Evolutionary conservation across 805 yeast genomes (phyloP).

Genomic region (Lachancea meyersii): DNA sequence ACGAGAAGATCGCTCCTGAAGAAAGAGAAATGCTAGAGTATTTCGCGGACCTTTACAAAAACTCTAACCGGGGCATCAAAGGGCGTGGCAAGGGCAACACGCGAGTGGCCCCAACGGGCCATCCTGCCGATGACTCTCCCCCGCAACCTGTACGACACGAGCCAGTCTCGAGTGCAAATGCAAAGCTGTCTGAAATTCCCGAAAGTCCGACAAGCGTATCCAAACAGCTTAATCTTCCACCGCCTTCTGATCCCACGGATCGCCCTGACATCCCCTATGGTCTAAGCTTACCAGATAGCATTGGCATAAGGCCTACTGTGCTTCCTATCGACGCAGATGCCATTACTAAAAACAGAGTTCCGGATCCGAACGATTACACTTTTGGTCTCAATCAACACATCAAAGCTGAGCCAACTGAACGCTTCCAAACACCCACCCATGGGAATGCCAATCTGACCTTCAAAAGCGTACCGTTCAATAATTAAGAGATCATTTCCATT

Average conservation of each 20-base stretch:
- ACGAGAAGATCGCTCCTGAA: slow-evolving; percentile 44
- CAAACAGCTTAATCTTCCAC: slow-evolving; percentile 14
- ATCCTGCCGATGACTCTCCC: background rate
- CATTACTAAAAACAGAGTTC: slow-evolving; percentile 9
- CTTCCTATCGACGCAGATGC: slow-evolving; percentile 8
- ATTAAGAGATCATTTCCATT: background rate
- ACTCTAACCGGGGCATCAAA: slow-evolving; percentile 83
- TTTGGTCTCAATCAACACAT: slow-evolving; percentile 18
- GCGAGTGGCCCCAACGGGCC: slow-evolving; percentile 1
- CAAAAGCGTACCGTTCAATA: slow-evolving; percentile 5
- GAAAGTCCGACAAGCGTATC: slow-evolving; percentile 12
- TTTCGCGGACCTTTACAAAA: slow-evolving; percentile 76
- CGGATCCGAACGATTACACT: slow-evolving; percentile 16
- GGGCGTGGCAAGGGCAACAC: slow-evolving; percentile 68
- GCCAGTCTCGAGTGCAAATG: background rate
- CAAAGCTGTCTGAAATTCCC: background rate
- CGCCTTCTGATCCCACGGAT: slow-evolving; percentile 5
- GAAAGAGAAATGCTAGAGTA: slow-evolving; percentile 70
- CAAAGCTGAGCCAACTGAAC: slow-evolving; percentile 11
- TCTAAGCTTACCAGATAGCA: background rate
- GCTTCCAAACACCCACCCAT: slow-evolving; percentile 7
- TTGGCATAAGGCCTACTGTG: background rate
- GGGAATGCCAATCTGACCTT: slow-evolving; percentile 3
- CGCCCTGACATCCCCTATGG: slow-evolving; percentile 6
- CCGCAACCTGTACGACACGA: slow-evolving; percentile 1